A percentile compares a stretch with the other conserved stretches of the same genome.
Evolutionary conservation across 2,329 filamentous ascomycete genomes (phyloP).

Genomic region (Helotiales sp.): DNA sequence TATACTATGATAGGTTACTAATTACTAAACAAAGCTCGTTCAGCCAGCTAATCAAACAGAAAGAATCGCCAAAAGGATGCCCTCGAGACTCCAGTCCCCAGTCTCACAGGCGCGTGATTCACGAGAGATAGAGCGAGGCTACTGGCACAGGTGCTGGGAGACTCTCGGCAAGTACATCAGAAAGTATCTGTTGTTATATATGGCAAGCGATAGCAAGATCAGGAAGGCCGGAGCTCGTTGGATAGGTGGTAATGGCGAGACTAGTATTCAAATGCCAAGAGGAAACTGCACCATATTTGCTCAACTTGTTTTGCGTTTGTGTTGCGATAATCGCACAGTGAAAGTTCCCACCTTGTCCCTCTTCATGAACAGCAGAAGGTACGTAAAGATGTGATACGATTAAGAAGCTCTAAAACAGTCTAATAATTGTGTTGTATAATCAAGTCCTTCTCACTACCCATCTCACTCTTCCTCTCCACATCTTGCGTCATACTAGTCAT

Average conservation of each 20-base stretch:
- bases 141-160: constrained; percentile 73
- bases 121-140: constrained; percentile 71
- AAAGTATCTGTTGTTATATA: constrained; percentile 74
- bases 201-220: constrained; percentile 70
- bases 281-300: neutral
- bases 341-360: no score
- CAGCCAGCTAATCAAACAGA: no score
- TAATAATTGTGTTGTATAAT: constrained; percentile 16
- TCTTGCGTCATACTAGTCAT: constrained; percentile 22
- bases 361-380: no score
- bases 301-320: neutral
- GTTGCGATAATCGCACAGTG: neutral
- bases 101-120: constrained; percentile 53
- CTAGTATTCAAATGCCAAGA: constrained; percentile 56
- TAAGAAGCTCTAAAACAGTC: neutral
- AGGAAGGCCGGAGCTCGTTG: constrained; percentile 64
- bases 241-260: constrained; percentile 66
- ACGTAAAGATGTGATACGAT: no score
- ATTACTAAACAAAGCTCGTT: no score
- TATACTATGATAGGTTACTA: no score
- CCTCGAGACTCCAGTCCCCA: constrained; percentile 50
- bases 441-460: constrained; percentile 24
- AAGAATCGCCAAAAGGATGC: constrained; percentile 57
- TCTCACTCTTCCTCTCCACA: constrained; percentile 20
- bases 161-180: constrained; percentile 65